These are phyloP conservation scores for Cyclospora cayetanensis DNA, from an alignment of 169 alveolate genomes.

Conservation along the genomic window DNA sequence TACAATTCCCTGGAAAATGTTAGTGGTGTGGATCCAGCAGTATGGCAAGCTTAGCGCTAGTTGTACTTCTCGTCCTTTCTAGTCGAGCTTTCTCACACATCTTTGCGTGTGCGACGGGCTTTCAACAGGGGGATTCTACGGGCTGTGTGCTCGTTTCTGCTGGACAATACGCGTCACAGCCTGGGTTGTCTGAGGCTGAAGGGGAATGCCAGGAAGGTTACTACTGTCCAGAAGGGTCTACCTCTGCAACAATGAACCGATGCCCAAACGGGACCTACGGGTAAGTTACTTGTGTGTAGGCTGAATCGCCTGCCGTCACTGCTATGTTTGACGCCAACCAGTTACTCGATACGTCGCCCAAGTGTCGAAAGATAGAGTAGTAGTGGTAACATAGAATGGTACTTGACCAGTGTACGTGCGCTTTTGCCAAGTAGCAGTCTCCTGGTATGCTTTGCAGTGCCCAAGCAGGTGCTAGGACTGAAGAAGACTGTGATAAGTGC, in stretches of 20 bases:
- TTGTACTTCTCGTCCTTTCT: too few relatives aligned
- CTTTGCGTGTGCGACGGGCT: too few relatives aligned
- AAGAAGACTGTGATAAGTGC: constrained; percentile 49
- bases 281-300: not conserved
- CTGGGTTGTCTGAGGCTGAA: constrained; percentile 44
- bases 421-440: too few relatives aligned
- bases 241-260: not conserved
- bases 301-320: too few relatives aligned
- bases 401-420: too few relatives aligned
- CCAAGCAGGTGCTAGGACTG: constrained; percentile 27
- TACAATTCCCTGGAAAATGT: not conserved
- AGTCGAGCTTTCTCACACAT: too few relatives aligned
- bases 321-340: too few relatives aligned
- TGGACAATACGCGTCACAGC: constrained; percentile 24
- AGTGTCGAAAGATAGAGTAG: too few relatives aligned
- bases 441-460: not conserved
- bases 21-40: too few relatives aligned
- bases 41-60: too few relatives aligned
- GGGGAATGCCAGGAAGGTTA: constrained; percentile 7
- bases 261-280: constrained; percentile 61
- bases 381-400: too few relatives aligned
- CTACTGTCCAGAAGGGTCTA: constrained; percentile 55
- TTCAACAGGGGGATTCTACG: constrained; percentile 9
- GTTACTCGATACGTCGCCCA: too few relatives aligned
- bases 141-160: constrained; percentile 42